Percentiles rank a stretch among this genome's conserved stretches.
phyloP scores from a whole-genome alignment of 148 eudicot species.

The Fallopia convolvulus region DNA sequence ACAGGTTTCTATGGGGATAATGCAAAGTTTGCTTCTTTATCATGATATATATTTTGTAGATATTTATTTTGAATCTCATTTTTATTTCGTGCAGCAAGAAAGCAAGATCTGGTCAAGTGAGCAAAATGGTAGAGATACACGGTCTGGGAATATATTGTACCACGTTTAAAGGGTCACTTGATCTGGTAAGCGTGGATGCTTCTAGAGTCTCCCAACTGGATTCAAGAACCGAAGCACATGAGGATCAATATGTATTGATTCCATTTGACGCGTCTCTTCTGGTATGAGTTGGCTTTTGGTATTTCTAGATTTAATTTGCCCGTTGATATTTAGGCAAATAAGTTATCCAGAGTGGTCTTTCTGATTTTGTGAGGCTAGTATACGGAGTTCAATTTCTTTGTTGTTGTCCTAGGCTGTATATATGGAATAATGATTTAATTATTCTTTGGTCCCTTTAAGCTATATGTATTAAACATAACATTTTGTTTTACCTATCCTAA shows the following conservation, averaged over 20 bases:
- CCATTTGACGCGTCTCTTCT: slow-evolving; percentile 69
- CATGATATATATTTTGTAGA: neutral
- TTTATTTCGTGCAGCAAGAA: slow-evolving; percentile 40
- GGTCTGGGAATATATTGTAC: slow-evolving; percentile 68
- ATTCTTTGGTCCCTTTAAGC: neutral
- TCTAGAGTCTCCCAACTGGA: slow-evolving; percentile 21
- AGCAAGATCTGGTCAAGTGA: slow-evolving; percentile 63
- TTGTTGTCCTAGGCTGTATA: too few species aligned
- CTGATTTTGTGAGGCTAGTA: too few species aligned
- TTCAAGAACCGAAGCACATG: slow-evolving; percentile 25
- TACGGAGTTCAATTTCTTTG: too few species aligned
- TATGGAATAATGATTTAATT: neutral
- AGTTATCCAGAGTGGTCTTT: too few species aligned
- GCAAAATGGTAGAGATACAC: slow-evolving; percentile 70
- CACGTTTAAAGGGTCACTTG: slow-evolving; percentile 31
- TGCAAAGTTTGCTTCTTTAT: neutral
- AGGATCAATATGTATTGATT: slow-evolving; percentile 40
- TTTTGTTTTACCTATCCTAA: neutral
- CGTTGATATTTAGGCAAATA: too few species aligned
- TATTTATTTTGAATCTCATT: neutral
- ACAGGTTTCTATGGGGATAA: neutral
- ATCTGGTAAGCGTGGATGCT: slow-evolving; percentile 24
- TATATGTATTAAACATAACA: neutral
- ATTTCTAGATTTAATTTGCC: neutral
- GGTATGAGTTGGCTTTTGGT: slow-evolving; percentile 33